A percentile compares a stretch with the other conserved stretches of the same genome.
phyloP scores from a whole-genome alignment of 1,139 yeast species.

The Geotrichum australiense region DNA sequence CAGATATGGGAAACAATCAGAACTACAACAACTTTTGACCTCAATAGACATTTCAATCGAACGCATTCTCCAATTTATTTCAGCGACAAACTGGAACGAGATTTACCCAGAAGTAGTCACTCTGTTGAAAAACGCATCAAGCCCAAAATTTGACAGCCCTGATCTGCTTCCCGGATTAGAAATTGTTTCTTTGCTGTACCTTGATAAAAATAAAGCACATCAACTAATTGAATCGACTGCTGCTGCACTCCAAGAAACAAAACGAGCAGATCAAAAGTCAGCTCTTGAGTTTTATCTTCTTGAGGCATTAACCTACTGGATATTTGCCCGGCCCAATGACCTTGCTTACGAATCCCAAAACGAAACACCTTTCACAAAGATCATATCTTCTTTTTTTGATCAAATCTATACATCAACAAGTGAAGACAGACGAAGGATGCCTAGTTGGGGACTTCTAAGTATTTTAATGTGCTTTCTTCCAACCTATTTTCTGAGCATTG shows the following conservation, averaged over 20 bases:
- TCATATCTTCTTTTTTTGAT: conserved; percentile 15
- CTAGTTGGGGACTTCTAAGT: conserved; percentile 16
- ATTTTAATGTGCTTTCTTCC: conserved; percentile 14
- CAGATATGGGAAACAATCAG: too few species aligned
- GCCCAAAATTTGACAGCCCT: conserved; percentile 15
- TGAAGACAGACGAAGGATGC: conserved; percentile 16
- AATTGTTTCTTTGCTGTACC: conserved; percentile 44
- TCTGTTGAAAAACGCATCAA: conserved; percentile 12
- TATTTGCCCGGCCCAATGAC: conserved; percentile 12
- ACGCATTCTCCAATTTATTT: conserved; percentile 43
- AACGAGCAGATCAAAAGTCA: conserved; percentile 50
- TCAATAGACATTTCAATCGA: conserved; percentile 46
- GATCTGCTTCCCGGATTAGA: conserved; percentile 48
- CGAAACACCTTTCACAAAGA: conserved; percentile 9
- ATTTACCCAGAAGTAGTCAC: conserved; percentile 21
- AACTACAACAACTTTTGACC: conserved; percentile 23
- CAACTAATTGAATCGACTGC: conserved; percentile 40
- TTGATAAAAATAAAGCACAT: conserved; percentile 39
- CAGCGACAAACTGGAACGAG: conserved; percentile 50
- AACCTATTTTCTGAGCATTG: conserved; percentile 5
- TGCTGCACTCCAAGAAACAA: conserved; percentile 40
- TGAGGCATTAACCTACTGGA: conserved; percentile 48
- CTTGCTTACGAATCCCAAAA: conserved; percentile 7
- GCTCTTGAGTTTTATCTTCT: conserved; percentile 48
- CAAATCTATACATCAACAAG: conserved; percentile 11